Base-by-base conservation (phyloP, 192 early-diverging fungal genomes). In the Coemansia sp. region DNA sequence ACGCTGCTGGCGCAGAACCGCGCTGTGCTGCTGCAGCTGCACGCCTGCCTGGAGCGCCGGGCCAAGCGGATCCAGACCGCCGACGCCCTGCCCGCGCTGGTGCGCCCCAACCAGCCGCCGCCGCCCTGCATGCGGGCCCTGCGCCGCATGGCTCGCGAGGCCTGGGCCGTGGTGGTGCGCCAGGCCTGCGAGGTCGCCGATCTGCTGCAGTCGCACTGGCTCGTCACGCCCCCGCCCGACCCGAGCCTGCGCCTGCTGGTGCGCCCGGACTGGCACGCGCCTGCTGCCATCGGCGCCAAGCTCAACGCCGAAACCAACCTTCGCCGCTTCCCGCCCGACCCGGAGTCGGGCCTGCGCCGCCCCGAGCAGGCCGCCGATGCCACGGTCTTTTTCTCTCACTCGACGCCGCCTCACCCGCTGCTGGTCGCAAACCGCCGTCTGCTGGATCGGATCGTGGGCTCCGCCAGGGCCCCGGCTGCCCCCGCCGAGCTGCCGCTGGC, bases 161-260 rank as follows among this genome's bases (percentile, higher is more conserved):
- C 73, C 70, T 82, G 79, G 79, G 52, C 47, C 7, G 67, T 56
- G 18, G 52, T 67, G 11, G 79, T 82, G 73, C 79, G 73, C 42
- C 79, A 82, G 64, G 79, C 73, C 11, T 82, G 79, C 62, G 79
- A 82, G 65, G 75, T 76, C 42, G 79, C 62, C 48, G 73, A 72
- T 48, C 70, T 82, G 53, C 70, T 82, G 13, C 73, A 72, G 70
- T 76, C 73, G 57, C 79, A 82, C 65, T 82, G 79, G 79, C 73
- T 73, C 60, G 79, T 76, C 43, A 63, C 67, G 6, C 61, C 73
- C 4, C 73, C 72, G 36, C 23, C 53, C 42, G 66, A 73, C 28
- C 53, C 58, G 41, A 48, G 38, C 9, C 66, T 81, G 56, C 78
- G 64, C 25, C 62, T 72, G 28, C 23, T 81, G 63, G 58, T 72